Evolutionary conservation across 2,329 filamentous ascomycete species (phyloP), one percentile per base, ranked within the genome.

Genomic region (Macrophomina tecta): DNA sequence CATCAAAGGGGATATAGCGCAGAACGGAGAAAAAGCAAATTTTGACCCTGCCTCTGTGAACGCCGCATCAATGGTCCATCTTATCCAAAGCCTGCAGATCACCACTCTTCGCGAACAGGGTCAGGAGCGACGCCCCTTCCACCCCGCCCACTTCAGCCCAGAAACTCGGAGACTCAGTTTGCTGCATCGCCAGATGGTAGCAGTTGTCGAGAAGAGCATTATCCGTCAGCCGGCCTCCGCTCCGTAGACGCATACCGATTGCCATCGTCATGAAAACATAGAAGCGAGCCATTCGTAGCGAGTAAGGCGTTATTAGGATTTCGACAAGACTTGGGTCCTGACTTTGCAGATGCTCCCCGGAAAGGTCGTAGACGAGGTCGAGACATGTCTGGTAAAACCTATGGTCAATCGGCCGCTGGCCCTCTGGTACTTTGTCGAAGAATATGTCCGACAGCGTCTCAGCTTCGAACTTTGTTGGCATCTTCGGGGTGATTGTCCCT

Each of bases 211-310:
- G 74, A 11, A 78, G 66, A 0, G 75, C 69, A 46, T 77, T 77
- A 5, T 36, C 56, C 32, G 66, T 70, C 0, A 70, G 68, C 12
- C 70, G 69, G 49, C 75, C 73, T 32, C 70, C 72, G 56, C 76
- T 75, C 3, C 76, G 68, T 12, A 77, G 53, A 55, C 77, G 77
- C 76, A 77, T 77, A 3, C 75, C 75, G 30, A 76, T 71, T 0
- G 76, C 75, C 76, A 77, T 77, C 9, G 75, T 74, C 45, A 77
- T 70, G 63, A 78, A 78, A 12, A 78, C 75, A 46, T 77, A 75
- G 53, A 77, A 78, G 12, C 76, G 71, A 0, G 75, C 76, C 75
- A 78, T 77, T 6, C 70, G 68, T 34, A 74, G 71, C 0, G 76
- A 76, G 2, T 72, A 69, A 3, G 71, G 69, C 4, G 69, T 62